Percentiles rank a stretch among this genome's conserved stretches.
phyloP scores from a whole-genome alignment of 2,329 filamentous ascomycete species.

The Dothidotthia symphoricarpi region DNA sequence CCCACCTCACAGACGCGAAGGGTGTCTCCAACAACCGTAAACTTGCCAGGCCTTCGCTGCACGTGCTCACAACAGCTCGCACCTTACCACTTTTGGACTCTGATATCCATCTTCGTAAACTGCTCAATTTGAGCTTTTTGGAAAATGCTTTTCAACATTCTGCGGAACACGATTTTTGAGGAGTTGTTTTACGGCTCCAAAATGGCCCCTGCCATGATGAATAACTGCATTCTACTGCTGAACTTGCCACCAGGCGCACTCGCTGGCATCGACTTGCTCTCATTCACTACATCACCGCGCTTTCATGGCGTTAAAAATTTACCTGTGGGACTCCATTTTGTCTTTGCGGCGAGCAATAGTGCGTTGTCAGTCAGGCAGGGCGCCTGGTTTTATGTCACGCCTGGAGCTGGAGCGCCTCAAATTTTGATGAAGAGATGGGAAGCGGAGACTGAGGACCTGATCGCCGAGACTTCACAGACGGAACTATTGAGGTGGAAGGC shows the following conservation, averaged over 20 bases:
- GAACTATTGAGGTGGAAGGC: constrained; percentile 53
- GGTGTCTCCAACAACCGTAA: too few relatives aligned
- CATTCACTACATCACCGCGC: constrained; percentile 61
- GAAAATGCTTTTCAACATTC: constrained; percentile 26
- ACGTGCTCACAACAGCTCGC: constrained; percentile 11
- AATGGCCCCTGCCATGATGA: constrained; percentile 38
- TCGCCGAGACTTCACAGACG: constrained; percentile 43
- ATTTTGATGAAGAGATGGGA: constrained; percentile 61
- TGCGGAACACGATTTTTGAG: constrained; percentile 37
- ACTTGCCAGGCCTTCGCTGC: constrained; percentile 5
- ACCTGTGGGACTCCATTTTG: constrained; percentile 59
- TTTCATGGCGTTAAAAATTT: constrained; percentile 62
- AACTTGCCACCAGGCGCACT: constrained; percentile 48
- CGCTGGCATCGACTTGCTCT: constrained; percentile 57
- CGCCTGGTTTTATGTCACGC: constrained; percentile 58
- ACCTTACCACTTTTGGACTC: constrained; percentile 13
- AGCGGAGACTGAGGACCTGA: constrained; percentile 46
- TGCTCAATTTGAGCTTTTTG: constrained; percentile 11
- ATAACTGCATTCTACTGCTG: constrained; percentile 45
- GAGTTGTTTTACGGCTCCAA: constrained; percentile 34
- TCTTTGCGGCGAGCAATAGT: constrained; percentile 59
- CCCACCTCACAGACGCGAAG: not conserved
- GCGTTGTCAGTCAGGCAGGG: constrained; percentile 62
- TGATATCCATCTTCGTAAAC: constrained; percentile 18
- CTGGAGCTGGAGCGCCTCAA: constrained; percentile 36